Evolutionary conservation across 257 asterid species (phyloP).

Genomic region (Schizonepeta tenuifolia): DNA sequence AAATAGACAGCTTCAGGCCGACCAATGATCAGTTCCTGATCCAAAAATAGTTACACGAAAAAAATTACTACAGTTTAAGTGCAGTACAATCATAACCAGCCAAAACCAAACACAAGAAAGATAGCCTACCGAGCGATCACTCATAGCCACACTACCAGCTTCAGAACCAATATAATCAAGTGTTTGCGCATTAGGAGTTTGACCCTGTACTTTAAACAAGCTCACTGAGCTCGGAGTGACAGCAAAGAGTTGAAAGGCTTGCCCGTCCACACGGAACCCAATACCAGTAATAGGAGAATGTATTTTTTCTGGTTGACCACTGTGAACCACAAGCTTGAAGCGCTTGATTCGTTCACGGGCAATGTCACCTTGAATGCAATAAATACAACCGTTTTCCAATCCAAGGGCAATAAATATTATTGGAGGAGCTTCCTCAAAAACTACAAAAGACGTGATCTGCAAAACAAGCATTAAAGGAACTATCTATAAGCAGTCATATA

Average conservation of each 20-base stretch:
- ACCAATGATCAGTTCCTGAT: constrained; percentile 91
- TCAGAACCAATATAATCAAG: constrained; percentile 92
- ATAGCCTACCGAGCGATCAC: constrained; percentile 74
- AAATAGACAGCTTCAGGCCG: constrained; percentile 94
- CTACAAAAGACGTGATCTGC: constrained; percentile 84
- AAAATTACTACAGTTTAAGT: neutral
- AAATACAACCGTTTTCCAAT: constrained; percentile 81
- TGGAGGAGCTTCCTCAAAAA: constrained; percentile 96
- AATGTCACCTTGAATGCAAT: constrained; percentile 96
- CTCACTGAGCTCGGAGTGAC: constrained; percentile 87
- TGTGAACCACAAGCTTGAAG: constrained; percentile 77
- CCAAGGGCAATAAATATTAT: constrained; percentile 88
- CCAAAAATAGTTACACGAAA: constrained; percentile 23
- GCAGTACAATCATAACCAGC: constrained; percentile 1
- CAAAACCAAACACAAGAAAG: constrained; percentile 5
- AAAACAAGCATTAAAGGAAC: constrained; percentile 30
- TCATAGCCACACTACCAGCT: constrained; percentile 81
- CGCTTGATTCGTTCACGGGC: constrained; percentile 98
- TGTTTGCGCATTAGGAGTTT: constrained; percentile 66
- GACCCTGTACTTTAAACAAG: constrained; percentile 75
- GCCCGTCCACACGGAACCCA: constrained; percentile 92
- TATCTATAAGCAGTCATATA: constrained; percentile 7
- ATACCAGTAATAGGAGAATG: constrained; percentile 71
- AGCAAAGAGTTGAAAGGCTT: constrained; percentile 76
- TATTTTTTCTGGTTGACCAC: constrained; percentile 45